Evolutionary conservation across 305 asterid species (phyloP).

Genomic region (Andrographis paniculata): DNA sequence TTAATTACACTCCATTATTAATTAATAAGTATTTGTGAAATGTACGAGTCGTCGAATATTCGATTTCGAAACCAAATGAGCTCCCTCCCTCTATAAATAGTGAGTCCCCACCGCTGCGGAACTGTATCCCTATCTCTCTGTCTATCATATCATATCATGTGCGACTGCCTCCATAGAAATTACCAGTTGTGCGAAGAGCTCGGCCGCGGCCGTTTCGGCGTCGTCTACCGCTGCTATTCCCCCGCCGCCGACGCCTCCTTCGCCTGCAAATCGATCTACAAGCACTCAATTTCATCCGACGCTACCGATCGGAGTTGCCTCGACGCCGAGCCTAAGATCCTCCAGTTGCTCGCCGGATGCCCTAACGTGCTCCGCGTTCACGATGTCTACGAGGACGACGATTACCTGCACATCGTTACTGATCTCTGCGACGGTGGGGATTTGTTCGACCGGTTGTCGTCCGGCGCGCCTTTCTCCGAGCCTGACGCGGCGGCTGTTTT

Average conservation of each 20-base stretch:
- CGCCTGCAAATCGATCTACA: conserved; percentile 66
- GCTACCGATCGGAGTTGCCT: conserved; percentile 57
- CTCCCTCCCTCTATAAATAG: too few relatives aligned
- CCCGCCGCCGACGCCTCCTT: conserved; percentile 24
- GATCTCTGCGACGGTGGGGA: conserved; percentile 72
- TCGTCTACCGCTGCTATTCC: conserved; percentile 62
- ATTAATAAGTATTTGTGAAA: too few relatives aligned
- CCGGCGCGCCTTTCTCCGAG: conserved; percentile 33
- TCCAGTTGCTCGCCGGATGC: conserved; percentile 36
- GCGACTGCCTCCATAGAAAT: conserved; percentile 1
- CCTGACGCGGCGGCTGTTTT: conserved; percentile 35
- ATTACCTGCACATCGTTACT: conserved; percentile 47
- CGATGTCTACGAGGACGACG: conserved; percentile 68
- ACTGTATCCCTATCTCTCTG: too few relatives aligned
- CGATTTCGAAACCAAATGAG: too few relatives aligned
- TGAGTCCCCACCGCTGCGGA: too few relatives aligned
- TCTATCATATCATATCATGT: too few relatives aligned
- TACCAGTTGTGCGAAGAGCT: conserved; percentile 62
- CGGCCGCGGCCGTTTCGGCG: conserved; percentile 81
- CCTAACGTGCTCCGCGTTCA: conserved; percentile 43
- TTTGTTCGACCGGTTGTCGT: conserved; percentile 42
- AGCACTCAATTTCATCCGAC: conserved; percentile 38
- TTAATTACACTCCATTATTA: too few relatives aligned
- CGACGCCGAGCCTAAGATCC: conserved; percentile 53
- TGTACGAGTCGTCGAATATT: too few relatives aligned